phyloP scores from a whole-genome alignment of 108 stramenopile genomes.

The Hondaea fermentalgiana region DNA sequence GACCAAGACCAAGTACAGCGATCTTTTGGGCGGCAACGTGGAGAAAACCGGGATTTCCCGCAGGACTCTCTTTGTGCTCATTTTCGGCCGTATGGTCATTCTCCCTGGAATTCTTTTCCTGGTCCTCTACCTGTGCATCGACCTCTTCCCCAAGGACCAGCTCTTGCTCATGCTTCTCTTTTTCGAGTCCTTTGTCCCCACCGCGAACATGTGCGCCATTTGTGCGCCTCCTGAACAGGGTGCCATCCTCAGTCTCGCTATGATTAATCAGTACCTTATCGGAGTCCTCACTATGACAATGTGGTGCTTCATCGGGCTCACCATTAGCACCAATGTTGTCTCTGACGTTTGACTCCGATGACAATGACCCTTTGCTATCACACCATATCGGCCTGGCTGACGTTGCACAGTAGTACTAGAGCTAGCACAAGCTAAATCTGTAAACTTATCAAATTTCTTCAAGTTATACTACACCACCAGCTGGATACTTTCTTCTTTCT shows the following conservation, averaged over 20 bases:
- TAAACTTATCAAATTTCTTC: no score
- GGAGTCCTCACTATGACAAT: not conserved
- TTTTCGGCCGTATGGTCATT: not conserved
- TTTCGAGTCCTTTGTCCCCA: not conserved
- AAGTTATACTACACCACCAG: no score
- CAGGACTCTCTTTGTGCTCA: not conserved
- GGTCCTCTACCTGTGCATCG: not conserved
- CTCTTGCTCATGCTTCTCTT: not conserved
- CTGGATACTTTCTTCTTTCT: no score
- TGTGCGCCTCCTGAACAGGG: not conserved
- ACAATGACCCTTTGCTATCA: no score
- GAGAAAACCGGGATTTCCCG: not conserved
- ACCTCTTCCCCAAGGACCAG: not conserved
- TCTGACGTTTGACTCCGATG: no score
- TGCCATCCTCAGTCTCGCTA: not conserved
- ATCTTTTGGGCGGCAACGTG: not conserved
- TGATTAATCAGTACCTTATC: not conserved
- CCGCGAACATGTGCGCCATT: not conserved
- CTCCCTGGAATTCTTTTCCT: not conserved
- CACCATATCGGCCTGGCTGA: no score
- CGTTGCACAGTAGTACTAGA: no score
- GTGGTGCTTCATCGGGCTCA: not conserved
- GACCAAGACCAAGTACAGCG: not conserved
- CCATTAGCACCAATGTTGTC: not conserved
- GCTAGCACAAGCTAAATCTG: no score